Base-by-base conservation (phyloP, 2,329 filamentous ascomycete genomes). In the Chrysosporium queenslandicum region DNA sequence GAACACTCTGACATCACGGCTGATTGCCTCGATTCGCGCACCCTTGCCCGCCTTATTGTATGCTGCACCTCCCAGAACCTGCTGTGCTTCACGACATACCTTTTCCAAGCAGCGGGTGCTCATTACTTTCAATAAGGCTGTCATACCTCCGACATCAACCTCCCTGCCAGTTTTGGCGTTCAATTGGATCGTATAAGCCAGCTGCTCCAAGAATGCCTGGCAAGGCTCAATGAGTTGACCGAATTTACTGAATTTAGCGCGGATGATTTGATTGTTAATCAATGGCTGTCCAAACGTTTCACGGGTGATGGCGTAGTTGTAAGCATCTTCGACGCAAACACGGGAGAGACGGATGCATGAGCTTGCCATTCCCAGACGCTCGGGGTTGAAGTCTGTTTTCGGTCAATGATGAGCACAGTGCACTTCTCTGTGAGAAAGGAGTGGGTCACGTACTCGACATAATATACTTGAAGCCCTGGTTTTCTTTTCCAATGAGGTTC, bases 401-500 rank as follows among this genome's bases (percentile, higher is more conserved):
- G 4, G 18, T 81, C 68, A 18, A 76, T 73, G 46, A 81, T 71
- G 56, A 75, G 8, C 11, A 23, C 27, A 9, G 47, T 16, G 30
- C n/a, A n/a, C 7, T 25, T 37, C n/a, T 16, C 14, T 36, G 5
- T 6, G 39, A 8, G 14, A 18, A 18, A 20, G 40, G 61, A 61
- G 12, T 3, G 5, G 14, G 30, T 14, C 8, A 58, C 61, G 57
- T 60, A 67, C 75, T 86, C 36, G 79, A 82, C 82, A 86, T 86
- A 61, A 85, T 78, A 59, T 86, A 85, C 46, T 74, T 75, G 78
- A 88, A 87, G 0, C 85, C 85, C 62, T 77, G 70, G 29, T 85
- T 84, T 64, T 87, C 84, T 21, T 74, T 60, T 1, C 85, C 85
- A 46, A 88, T 80, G 7, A 87, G 67, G 59, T 88, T 86, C 61